Percentiles rank a stretch among this genome's conserved stretches.
These are phyloP conservation scores for Schrenkiella parvula DNA, from an alignment of 345 rosid species.

Conservation along the genomic window DNA sequence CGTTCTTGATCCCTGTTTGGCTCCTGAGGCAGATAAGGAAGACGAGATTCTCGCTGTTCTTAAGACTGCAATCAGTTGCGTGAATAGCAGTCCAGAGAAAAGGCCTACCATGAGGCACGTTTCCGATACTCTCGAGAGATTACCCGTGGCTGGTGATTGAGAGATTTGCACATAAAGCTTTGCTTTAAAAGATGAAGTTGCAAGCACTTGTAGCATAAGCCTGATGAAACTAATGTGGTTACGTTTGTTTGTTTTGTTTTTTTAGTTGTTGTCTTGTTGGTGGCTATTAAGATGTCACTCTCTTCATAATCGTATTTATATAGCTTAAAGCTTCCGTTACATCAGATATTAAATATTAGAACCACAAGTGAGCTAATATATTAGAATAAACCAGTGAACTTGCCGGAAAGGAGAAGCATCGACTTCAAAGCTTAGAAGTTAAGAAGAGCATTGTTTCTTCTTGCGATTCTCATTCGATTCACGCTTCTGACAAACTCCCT, in stretches of 20 bases:
- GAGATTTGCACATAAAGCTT: slow-evolving; percentile 14
- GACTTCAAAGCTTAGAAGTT: slow-evolving; percentile 16
- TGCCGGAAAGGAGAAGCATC: background rate
- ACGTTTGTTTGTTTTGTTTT: slow-evolving; percentile 1
- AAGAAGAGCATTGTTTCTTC: slow-evolving; percentile 33
- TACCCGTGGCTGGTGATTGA: slow-evolving; percentile 41
- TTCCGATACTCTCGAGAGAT: slow-evolving; percentile 56
- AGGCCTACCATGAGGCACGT: slow-evolving; percentile 87
- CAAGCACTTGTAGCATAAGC: slow-evolving; percentile 1
- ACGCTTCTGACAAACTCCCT: slow-evolving; percentile 56
- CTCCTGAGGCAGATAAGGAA: slow-evolving; percentile 68
- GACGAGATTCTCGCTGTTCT: slow-evolving; percentile 80
- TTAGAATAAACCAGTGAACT: background rate
- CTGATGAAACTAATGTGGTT: slow-evolving; percentile 13
- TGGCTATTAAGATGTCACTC: slow-evolving; percentile 15
- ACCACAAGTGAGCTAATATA: slow-evolving; percentile 17
- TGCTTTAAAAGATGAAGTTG: slow-evolving; percentile 2
- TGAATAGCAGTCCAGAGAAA: slow-evolving; percentile 65
- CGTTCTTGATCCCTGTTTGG: slow-evolving; percentile 74
- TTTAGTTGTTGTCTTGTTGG: background rate
- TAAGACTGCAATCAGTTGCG: slow-evolving; percentile 84
- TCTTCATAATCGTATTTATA: slow-evolving; percentile 14
- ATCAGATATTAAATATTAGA: slow-evolving; percentile 3
- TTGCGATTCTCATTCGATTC: slow-evolving; percentile 57
- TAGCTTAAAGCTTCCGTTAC: slow-evolving; percentile 19